Evolutionary conservation across 2,329 filamentous ascomycete genomes (phyloP), one percentile per base, ranked within the genome.

Genomic region (Fusarium circinatum): DNA sequence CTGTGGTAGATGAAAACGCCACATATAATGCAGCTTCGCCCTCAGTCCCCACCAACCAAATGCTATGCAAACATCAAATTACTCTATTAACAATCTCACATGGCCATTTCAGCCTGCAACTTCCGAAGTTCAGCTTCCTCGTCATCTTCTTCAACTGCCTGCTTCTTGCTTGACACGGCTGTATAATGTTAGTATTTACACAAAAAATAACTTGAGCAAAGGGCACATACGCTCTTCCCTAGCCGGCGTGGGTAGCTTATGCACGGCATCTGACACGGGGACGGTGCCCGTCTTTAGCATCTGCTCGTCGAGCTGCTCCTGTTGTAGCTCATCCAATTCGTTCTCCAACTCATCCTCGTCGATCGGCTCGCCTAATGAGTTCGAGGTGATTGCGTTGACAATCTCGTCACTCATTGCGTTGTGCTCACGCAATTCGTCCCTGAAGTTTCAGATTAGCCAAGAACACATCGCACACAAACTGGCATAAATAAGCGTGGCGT

Each of bases 51-150:
- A 61, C 62, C 70, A 74, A 75, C 67, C 69, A 70, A 70, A 75
- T 77, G 71, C 74, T 78, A 78, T 78, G 75, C 73, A 76, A 65
- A 63, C 68, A 63, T 69, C 49, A 67, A 62, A 47, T 57, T 56
- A 42, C 61, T 71, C 60, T 66, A 59, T 44, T 48, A 24, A 45
- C 56, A 48, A 26, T 49, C 65, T 87, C 80, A 97, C 92, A 98
- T 98, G 75, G 95, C 95, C 96, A 98, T 98, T 84, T 98, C 96
- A 41, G 94, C 95, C 82, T 97, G 95, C 77, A 99, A 84, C 85
- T 96, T 98, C 83, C 93, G 90, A 80, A 98, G 87, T 85, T 98
- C 96, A 79, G 92, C 96, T 83, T 98, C 96, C 81, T 98, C 96
- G 88, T 98, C 96, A 82, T 98, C 95, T 82, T 98, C 94, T 80